phyloP scores from a whole-genome alignment of 2,329 filamentous ascomycete genomes.

The Nemania sp. region DNA sequence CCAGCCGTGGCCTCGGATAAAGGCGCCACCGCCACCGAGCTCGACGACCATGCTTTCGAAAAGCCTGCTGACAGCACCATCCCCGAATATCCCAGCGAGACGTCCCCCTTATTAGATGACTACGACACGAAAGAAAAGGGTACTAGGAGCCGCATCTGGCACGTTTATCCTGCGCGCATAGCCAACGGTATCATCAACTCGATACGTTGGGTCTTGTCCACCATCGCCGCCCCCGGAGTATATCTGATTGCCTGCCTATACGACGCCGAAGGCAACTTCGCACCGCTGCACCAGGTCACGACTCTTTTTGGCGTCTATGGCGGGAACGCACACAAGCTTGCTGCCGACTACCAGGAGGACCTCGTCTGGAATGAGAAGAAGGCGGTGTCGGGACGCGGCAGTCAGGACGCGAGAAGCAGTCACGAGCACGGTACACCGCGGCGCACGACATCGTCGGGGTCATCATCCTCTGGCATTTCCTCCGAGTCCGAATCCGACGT shows the following conservation, averaged over 20 bases:
- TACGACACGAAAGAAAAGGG: constrained; percentile 40
- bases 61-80: constrained; percentile 37
- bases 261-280: constrained; percentile 78
- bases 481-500: constrained; percentile 73
- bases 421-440: constrained; percentile 34
- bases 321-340: constrained; percentile 54
- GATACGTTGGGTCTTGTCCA: constrained; percentile 77
- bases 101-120: constrained; percentile 66
- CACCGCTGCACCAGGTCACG: constrained; percentile 73
- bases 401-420: constrained; percentile 35
- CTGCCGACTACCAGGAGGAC: constrained; percentile 44
- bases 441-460: constrained; percentile 48
- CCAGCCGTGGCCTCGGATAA: constrained; percentile 40
- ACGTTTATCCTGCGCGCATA: constrained; percentile 68
- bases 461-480: constrained; percentile 67
- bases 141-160: constrained; percentile 54
- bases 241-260: constrained; percentile 85
- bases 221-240: constrained; percentile 76
- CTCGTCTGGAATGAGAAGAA: constrained; percentile 41
- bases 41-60: constrained; percentile 44
- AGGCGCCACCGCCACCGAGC: constrained; percentile 38
- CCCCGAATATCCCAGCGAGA: constrained; percentile 59
- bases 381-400: constrained; percentile 28
- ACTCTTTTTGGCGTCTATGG: constrained; percentile 61
- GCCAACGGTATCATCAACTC: constrained; percentile 74